Percentiles rank a stretch among this genome's conserved stretches.
phyloP scores from a whole-genome alignment of 2,329 filamentous ascomycete genomes.

The Aspergillus thermomutatus region DNA sequence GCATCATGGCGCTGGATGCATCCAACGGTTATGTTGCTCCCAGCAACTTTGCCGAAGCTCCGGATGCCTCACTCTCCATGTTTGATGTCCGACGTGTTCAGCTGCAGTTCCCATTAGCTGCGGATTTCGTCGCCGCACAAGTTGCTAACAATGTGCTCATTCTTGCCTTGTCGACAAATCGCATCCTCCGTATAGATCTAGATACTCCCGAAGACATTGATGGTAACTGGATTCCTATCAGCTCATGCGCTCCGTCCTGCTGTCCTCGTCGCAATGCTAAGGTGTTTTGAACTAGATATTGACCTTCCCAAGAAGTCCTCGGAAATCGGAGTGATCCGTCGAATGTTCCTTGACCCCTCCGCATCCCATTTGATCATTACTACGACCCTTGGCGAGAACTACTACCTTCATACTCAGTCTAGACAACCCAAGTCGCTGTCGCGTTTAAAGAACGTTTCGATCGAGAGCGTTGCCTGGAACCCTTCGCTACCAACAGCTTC shows the following conservation, averaged over 20 bases:
- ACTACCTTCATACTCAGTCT: slow-evolving; percentile 94
- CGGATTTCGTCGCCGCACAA: slow-evolving; percentile 93
- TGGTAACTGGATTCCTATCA: slow-evolving; percentile 48
- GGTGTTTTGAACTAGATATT: slow-evolving; percentile 64
- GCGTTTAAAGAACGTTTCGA: slow-evolving; percentile 77
- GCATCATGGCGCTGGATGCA: slow-evolving; percentile 66
- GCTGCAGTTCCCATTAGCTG: slow-evolving; percentile 89
- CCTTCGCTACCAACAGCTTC: slow-evolving; percentile 88
- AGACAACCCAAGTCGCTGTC: slow-evolving; percentile 79
- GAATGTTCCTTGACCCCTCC: slow-evolving; percentile 96
- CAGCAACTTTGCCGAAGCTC: slow-evolving; percentile 57
- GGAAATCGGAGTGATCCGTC: slow-evolving; percentile 86
- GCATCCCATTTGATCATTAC: slow-evolving; percentile 91
- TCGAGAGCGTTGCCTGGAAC: slow-evolving; percentile 93
- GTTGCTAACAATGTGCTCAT: slow-evolving; percentile 97
- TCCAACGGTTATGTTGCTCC: slow-evolving; percentile 70
- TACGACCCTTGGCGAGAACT: slow-evolving; percentile 91
- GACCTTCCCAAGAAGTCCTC: slow-evolving; percentile 91
- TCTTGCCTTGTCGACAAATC: slow-evolving; percentile 83
- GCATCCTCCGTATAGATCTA: slow-evolving; percentile 89
- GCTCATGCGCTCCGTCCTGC: background rate
- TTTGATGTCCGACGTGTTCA: slow-evolving; percentile 92
- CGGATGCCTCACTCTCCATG: slow-evolving; percentile 70
- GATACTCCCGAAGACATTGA: slow-evolving; percentile 95
- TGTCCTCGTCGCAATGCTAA: slow-evolving; percentile 13